phyloP scores from a whole-genome alignment of 306 rosid genomes.

The Cicer bijugum region DNA sequence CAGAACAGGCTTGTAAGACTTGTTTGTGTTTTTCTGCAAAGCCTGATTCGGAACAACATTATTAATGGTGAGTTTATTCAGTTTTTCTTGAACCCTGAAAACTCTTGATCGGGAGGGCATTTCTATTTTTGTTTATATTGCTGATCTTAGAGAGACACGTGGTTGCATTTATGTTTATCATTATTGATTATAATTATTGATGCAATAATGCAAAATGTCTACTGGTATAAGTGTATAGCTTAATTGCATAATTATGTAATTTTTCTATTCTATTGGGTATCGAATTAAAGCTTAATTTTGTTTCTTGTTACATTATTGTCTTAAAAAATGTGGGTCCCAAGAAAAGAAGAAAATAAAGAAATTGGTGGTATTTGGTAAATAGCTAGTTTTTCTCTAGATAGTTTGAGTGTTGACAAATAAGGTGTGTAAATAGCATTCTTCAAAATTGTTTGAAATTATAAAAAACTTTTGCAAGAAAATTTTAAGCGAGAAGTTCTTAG shows the following conservation, averaged over 20 bases:
- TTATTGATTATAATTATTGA: neutral
- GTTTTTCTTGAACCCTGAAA: conserved; percentile 29
- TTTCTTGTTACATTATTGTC: neutral
- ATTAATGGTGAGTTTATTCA: conserved; percentile 76
- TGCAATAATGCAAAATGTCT: no score
- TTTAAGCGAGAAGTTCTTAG: neutral
- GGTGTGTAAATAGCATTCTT: neutral
- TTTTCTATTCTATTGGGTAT: neutral
- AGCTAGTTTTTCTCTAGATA: neutral
- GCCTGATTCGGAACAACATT: conserved; percentile 93
- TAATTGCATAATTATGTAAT: conserved; percentile 7
- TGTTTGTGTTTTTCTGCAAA: conserved; percentile 94
- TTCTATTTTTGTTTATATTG: conserved; percentile 22
- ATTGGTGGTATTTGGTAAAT: conserved; percentile 14
- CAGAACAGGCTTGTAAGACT: conserved; percentile 98
- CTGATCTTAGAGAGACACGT: neutral
- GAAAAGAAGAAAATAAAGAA: neutral
- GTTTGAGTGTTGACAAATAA: neutral
- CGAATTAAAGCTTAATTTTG: neutral
- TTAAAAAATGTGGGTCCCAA: neutral
- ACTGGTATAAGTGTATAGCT: no score
- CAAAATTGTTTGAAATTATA: neutral
- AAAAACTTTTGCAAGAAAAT: neutral
- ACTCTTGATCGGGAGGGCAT: conserved; percentile 12
- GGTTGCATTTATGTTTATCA: conserved; percentile 14